A percentile compares a stretch with the other conserved stretches of the same genome.
These are phyloP conservation scores for Collybia sp. DNA, from an alignment of 768 basidiomycete genomes.

Conservation along the genomic window DNA sequence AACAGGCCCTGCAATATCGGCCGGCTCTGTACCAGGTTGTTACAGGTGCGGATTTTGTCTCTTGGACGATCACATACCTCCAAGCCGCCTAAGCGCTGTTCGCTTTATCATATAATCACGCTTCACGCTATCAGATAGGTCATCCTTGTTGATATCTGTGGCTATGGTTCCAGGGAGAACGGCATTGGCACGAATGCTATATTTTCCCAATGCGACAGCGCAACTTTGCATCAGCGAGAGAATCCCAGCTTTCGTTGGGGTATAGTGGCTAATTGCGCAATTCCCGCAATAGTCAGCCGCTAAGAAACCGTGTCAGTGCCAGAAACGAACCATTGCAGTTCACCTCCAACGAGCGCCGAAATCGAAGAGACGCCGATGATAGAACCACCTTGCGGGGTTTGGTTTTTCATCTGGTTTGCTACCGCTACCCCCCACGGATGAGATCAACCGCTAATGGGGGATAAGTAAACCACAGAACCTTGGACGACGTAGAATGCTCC, in stretches of 20 bases:
- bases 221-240: constrained; percentile 77
- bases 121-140: constrained; percentile 56
- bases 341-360: constrained; percentile 75
- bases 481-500: constrained; percentile 71
- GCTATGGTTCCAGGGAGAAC: constrained; percentile 74
- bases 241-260: constrained; percentile 77
- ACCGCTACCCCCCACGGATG: constrained; percentile 35
- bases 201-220: constrained; percentile 72
- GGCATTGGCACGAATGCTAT: constrained; percentile 69
- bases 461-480: constrained; percentile 28
- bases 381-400: constrained; percentile 65
- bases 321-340: constrained; percentile 49
- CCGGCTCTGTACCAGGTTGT: constrained; percentile 37
- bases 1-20: constrained; percentile 71
- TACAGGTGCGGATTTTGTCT: background rate
- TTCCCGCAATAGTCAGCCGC: no score
- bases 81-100: constrained; percentile 63
- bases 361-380: constrained; percentile 79
- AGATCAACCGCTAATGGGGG: background rate
- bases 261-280: constrained; percentile 50
- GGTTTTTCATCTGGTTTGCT: constrained; percentile 70
- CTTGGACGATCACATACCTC: constrained; percentile 31
- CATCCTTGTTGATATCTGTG: constrained; percentile 76
- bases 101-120: constrained; percentile 59
- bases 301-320: no score